Evolutionary conservation across 2,329 filamentous ascomycete species (phyloP), one percentile per base, ranked within the genome.

Genomic region (Fusarium mundagurra): DNA sequence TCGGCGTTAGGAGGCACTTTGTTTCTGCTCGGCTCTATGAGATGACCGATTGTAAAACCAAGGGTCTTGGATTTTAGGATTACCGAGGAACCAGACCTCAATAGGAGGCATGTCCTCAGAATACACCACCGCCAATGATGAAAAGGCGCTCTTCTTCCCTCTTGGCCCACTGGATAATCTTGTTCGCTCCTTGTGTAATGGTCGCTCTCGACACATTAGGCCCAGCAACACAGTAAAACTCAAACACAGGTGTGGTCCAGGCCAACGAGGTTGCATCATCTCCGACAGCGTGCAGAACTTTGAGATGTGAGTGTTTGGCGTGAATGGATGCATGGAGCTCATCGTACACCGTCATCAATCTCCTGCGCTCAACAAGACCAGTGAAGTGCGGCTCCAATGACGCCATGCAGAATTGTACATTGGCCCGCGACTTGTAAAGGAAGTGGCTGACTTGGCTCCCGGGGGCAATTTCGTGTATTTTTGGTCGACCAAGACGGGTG

Each of bases 331-430:
- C 90, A 80, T 99, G 96, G 2, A 99, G 87, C 73, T 91, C 90
- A 79, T 95, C 92, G 81, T 99, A 99, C 16, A 96, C 86, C 22
- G 92, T 93, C 87, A 98, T 92, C 36, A 98, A 86, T 83, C 91
- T 90, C 80, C 94, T 88, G 58, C 90, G 88, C 47, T 90, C 87
- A 53, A 94, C 84, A 8, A 89, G 81, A 27, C 79, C 77, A 43
- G 75, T 76, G 78, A 96, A 96, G 64, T 91, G 86, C 0, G 94
- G 92, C 16, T 90, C 87, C 69, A 94, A 92, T 1, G 93, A 91
- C 3, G 95, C 93, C 94, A 97, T 98, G 76, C 91, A 93, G 82
- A 98, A 99, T 81, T 99, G 97, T 34, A 99, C 96, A 77, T 99
- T 98, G 27, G 92, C 92, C 68, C 94, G 90, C 22, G 94, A 98